These are phyloP conservation scores for Aspergillus sparsus DNA, from an alignment of 495 filamentous ascomycete genomes.

Conservation along the genomic window DNA sequence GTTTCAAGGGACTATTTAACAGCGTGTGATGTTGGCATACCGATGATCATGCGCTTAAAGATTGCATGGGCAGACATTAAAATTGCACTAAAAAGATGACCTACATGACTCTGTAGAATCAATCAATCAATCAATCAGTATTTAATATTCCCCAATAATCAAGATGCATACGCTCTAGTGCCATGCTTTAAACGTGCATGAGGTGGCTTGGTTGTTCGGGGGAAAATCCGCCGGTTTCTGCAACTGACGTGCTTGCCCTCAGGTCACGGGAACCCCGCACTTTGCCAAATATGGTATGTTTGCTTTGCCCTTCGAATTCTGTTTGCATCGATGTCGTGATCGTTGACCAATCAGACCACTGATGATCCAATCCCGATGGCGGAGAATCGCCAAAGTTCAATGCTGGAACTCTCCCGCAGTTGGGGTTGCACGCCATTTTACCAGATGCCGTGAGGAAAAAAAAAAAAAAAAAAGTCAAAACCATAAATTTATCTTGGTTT, in stretches of 20 bases:
- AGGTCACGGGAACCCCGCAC: slow-evolving; percentile 41
- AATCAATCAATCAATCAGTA: too few species aligned
- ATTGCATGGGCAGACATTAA: not conserved
- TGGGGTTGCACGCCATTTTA: slow-evolving; percentile 1
- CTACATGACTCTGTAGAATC: too few species aligned
- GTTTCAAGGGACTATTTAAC: slow-evolving; percentile 4
- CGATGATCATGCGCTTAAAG: not conserved
- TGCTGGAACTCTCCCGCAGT: slow-evolving; percentile 16
- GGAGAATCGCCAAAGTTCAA: slow-evolving; percentile 32
- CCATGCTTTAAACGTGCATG: not conserved
- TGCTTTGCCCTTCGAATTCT: slow-evolving; percentile 25
- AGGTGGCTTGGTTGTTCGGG: not conserved
- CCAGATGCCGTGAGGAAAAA: slow-evolving; percentile 10
- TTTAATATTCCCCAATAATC: too few species aligned
- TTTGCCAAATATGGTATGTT: slow-evolving; percentile 35
- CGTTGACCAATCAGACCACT: slow-evolving; percentile 41
- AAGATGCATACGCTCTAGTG: not conserved
- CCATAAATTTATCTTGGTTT: slow-evolving; percentile 26
- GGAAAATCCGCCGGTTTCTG: not conserved
- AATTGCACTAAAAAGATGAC: too few species aligned
- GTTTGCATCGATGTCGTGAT: slow-evolving; percentile 56
- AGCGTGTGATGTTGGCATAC: not conserved
- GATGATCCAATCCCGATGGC: slow-evolving; percentile 49
- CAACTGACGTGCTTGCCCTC: slow-evolving; percentile 39
- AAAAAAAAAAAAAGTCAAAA: slow-evolving; percentile 26